Evolutionary conservation across 371 early-diverging fungal genomes (phyloP).

Genomic region (Rhizopus stolonifer): DNA sequence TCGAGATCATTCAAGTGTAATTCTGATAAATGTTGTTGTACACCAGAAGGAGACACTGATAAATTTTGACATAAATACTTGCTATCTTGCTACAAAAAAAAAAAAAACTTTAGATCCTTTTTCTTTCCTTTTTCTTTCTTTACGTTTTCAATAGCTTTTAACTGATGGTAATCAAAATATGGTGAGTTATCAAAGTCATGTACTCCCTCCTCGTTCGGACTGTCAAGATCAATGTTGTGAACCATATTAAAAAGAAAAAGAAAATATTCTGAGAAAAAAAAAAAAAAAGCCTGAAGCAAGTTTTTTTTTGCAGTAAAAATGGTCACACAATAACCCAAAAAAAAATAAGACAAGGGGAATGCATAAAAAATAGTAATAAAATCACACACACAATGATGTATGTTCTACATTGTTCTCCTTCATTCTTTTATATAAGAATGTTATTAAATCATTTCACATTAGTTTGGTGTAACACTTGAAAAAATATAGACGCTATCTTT

Average conservation of each 20-base stretch:
- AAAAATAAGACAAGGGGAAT: no score
- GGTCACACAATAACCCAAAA: slow-evolving; percentile 3
- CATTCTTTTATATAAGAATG: no score
- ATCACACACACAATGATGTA: no score
- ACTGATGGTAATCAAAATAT: slow-evolving; percentile 49
- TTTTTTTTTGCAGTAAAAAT: background rate
- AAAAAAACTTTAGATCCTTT: background rate
- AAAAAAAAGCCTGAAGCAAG: no score
- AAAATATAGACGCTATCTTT: no score
- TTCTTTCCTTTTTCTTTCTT: background rate
- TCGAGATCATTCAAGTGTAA: background rate
- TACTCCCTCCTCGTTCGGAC: slow-evolving; percentile 19
- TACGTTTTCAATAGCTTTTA: slow-evolving; percentile 42
- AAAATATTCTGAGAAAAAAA: background rate
- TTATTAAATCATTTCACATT: no score
- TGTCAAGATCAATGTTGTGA: slow-evolving; percentile 7
- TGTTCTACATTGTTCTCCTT: no score
- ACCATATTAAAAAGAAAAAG: background rate
- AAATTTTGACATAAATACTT: slow-evolving; percentile 44
- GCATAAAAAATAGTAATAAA: background rate
- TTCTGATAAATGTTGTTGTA: slow-evolving; percentile 3
- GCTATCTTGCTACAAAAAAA: slow-evolving; percentile 37
- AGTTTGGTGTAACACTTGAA: no score
- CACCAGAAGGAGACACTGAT: slow-evolving; percentile 14
- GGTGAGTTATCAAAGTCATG: slow-evolving; percentile 33